These are phyloP conservation scores for Aspergillus sclerotioniger DNA, from an alignment of 495 filamentous ascomycete genomes.

Conservation along the genomic window DNA sequence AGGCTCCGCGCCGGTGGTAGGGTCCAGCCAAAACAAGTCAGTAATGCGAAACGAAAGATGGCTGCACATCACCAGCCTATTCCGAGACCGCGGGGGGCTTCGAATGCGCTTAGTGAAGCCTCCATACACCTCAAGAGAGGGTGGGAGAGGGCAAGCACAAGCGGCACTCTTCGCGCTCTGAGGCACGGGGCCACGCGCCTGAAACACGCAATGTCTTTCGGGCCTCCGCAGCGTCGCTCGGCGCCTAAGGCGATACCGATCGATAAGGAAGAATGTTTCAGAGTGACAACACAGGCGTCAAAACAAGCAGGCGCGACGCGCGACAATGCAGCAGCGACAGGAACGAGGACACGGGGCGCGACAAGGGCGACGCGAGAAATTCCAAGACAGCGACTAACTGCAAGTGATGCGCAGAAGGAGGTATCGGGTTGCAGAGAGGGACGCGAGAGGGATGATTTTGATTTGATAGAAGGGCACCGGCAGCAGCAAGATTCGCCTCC, in stretches of 20 bases:
- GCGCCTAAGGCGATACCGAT: conserved; percentile 19
- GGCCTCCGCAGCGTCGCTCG: conserved; percentile 7
- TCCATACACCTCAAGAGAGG: conserved; percentile 14
- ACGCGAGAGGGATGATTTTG: conserved; percentile 13
- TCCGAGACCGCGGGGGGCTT: conserved; percentile 14
- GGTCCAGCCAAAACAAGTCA: conserved; percentile 14
- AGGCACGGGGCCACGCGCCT: conserved; percentile 20
- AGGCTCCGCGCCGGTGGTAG: conserved; percentile 13
- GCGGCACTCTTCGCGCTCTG: conserved; percentile 17
- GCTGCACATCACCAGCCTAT: conserved; percentile 23
- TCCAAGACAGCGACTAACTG: conserved; percentile 20
- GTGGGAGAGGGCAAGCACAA: conserved; percentile 6
- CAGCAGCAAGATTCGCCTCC: conserved; percentile 20
- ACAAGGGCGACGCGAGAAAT: conserved; percentile 22
- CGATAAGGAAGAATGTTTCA: conserved; percentile 29
- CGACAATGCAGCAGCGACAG: conserved; percentile 27
- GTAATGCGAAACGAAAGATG: conserved; percentile 15
- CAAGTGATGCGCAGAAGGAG: conserved; percentile 16
- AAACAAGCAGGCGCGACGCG: conserved; percentile 29
- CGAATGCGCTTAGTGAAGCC: conserved; percentile 10
- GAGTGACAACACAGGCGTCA: conserved; percentile 20
- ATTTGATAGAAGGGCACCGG: conserved; percentile 22
- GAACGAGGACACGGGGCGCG: conserved; percentile 18
- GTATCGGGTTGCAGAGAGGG: conserved; percentile 12
- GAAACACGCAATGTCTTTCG: conserved; percentile 15